Evolutionary conservation across 352 stramenopile species (phyloP).

Genomic region (Globisporangium rhizosaccharum): DNA sequence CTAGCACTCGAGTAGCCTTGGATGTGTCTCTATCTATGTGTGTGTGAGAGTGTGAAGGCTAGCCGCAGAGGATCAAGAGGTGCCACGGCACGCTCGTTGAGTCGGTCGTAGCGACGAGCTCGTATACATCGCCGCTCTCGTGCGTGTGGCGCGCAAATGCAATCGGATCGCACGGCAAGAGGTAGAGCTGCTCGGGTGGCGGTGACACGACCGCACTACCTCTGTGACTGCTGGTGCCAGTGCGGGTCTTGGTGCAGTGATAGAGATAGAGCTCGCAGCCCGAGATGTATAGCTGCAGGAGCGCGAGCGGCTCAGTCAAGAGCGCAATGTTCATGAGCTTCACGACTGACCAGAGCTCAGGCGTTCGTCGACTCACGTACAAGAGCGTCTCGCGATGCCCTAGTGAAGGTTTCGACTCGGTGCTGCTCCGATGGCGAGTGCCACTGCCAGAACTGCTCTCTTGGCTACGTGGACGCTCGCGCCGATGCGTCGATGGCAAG

Average conservation of each 20-base stretch:
- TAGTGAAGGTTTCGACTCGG: background rate
- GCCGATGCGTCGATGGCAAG: background rate
- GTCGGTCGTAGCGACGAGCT: background rate
- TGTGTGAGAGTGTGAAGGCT: no score
- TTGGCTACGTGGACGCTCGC: no score
- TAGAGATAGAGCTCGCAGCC: constrained; percentile 20
- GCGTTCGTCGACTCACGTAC: constrained; percentile 7
- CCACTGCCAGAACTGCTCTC: no score
- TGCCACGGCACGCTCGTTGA: constrained; percentile 3
- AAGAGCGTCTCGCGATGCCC: background rate
- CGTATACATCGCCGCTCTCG: background rate
- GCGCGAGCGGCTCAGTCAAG: constrained; percentile 19
- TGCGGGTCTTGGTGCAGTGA: background rate
- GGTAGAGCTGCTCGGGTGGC: background rate
- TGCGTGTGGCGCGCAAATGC: background rate
- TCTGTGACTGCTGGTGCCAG: background rate
- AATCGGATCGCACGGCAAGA: background rate
- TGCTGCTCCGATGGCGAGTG: background rate
- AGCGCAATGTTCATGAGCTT: constrained; percentile 24
- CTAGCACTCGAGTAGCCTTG: no score
- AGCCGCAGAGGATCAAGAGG: constrained; percentile 2
- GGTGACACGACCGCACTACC: background rate
- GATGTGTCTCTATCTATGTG: no score
- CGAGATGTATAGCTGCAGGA: constrained; percentile 13
- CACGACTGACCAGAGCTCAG: constrained; percentile 17